These are phyloP conservation scores for Talaromyces wortmannii DNA, from an alignment of 495 filamentous ascomycete species.

Conservation along the genomic window DNA sequence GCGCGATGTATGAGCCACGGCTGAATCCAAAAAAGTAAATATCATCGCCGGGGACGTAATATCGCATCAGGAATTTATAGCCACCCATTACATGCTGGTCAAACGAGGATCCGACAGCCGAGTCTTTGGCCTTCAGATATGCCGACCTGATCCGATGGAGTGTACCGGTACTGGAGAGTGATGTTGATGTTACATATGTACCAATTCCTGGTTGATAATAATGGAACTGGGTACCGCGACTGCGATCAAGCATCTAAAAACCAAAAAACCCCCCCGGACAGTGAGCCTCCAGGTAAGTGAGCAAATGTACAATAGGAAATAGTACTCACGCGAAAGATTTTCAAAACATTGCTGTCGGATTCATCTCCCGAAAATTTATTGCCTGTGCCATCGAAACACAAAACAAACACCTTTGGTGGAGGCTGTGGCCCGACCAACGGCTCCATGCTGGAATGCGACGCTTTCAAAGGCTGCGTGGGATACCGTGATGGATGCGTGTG, in stretches of 20 bases:
- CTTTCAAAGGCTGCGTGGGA: not conserved
- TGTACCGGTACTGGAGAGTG: slow-evolving; percentile 57
- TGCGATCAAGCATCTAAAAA: slow-evolving; percentile 47
- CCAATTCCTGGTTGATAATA: slow-evolving; percentile 65
- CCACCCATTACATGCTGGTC: slow-evolving; percentile 78
- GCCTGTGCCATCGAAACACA: slow-evolving; percentile 88
- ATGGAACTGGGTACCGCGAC: slow-evolving; percentile 38
- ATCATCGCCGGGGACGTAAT: slow-evolving; percentile 72
- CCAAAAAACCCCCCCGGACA: not conserved
- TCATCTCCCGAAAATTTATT: slow-evolving; percentile 80
- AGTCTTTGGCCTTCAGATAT: slow-evolving; percentile 79
- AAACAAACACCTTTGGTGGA: slow-evolving; percentile 51
- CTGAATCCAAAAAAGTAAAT: slow-evolving; percentile 83
- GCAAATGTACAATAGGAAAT: not conserved
- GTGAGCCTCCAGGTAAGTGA: not conserved
- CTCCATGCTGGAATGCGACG: not conserved
- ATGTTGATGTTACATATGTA: slow-evolving; percentile 67
- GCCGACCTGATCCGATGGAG: slow-evolving; percentile 63
- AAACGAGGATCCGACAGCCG: slow-evolving; percentile 76
- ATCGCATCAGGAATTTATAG: slow-evolving; percentile 85
- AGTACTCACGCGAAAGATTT: slow-evolving; percentile 59
- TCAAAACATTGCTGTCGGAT: slow-evolving; percentile 82
- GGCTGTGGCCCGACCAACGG: slow-evolving; percentile 8
- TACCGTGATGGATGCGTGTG: not conserved
- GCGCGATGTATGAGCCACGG: slow-evolving; percentile 79